Evolutionary conservation across 2,329 filamentous ascomycete genomes (phyloP), one percentile per base, ranked within the genome.

Genomic region (Tolypocladium tundrense): DNA sequence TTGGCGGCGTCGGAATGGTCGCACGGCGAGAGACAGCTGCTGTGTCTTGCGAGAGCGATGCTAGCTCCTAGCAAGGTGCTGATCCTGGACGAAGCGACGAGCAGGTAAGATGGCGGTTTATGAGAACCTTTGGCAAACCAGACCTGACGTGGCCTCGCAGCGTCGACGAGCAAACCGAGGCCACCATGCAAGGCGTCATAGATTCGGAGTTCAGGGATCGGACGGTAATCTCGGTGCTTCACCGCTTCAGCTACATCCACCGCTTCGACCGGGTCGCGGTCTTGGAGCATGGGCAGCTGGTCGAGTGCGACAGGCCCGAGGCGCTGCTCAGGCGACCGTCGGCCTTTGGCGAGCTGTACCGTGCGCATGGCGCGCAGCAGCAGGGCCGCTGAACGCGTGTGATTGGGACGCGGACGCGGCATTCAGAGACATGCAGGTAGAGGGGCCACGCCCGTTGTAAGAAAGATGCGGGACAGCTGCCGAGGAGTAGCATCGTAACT

Each of bases 151-250:
- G 10, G 3, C 3, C 19, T 2, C 31, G 2, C 54, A 73, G 68
- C 7, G 67, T 74, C 8, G 72, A 74, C 54, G 56, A 62, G 2
- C 66, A 68, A 13, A 70, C 69, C 0, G 70, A 73, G 51, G 60
- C 63, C 6, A 60, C 65, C 19, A 72, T 75, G 60, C 68, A 71
- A 51, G 61, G 65, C 1, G 62, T 73, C 10, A 66, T 75, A n/a
- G 60, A 60, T 4, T 59, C 63, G 1, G 66, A 72, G 45, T 74
- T 75, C 41, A 61, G 59, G 6, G 60, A 66, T 0, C 79, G 80
- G 60, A 88, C 85, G 0, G 76, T 88, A 19, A 68, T 77, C 21
- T 67, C 71, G 0, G 67, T 76, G 19, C 71, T 69, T 5, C 75
- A 77, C 58, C 68, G 70, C 55, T 62, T 78, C 0, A 66, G 68